phyloP scores from a whole-genome alignment of 1,284 basidiomycete species.

The Sporisorium scitamineum region DNA sequence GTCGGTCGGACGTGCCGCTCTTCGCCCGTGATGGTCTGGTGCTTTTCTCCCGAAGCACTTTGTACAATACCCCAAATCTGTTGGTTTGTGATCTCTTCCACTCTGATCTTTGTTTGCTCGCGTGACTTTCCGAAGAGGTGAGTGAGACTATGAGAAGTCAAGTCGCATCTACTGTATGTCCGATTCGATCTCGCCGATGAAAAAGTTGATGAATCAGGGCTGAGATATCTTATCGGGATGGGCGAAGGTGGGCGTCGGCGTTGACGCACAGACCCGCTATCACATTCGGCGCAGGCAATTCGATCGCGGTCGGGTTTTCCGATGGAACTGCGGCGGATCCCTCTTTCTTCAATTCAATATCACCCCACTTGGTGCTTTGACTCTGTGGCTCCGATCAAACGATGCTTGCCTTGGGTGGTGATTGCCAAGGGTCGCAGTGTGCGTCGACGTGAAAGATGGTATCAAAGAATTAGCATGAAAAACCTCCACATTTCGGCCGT shows the following conservation, averaged over 20 bases:
- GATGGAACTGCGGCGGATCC: no score
- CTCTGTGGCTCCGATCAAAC: not conserved
- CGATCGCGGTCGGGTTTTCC: not conserved
- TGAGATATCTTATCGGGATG: slow-evolving; percentile 2
- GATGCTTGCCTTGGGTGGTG: not conserved
- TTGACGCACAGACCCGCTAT: slow-evolving; percentile 12
- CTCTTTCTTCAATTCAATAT: no score
- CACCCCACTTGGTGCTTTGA: not conserved
- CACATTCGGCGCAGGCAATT: slow-evolving; percentile 1
- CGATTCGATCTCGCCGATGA: slow-evolving; percentile 3
- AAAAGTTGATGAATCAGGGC: not conserved
- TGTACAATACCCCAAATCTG: slow-evolving; percentile 42
- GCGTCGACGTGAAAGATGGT: not conserved
- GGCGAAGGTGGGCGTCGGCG: not conserved
- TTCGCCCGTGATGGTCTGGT: slow-evolving; percentile 26
- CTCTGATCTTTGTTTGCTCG: not conserved
- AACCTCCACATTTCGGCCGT: slow-evolving; percentile 32
- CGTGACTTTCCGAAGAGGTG: not conserved
- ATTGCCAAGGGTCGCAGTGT: not conserved
- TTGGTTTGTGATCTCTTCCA: slow-evolving; percentile 6
- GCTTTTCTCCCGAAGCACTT: slow-evolving; percentile 20
- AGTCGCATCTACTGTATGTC: not conserved
- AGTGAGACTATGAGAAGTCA: not conserved
- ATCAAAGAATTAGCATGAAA: slow-evolving; percentile 2
- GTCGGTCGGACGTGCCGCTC: slow-evolving; percentile 12